Evolutionary conservation across 495 filamentous ascomycete species (phyloP).

Genomic region (Podospora pseudocomata): DNA sequence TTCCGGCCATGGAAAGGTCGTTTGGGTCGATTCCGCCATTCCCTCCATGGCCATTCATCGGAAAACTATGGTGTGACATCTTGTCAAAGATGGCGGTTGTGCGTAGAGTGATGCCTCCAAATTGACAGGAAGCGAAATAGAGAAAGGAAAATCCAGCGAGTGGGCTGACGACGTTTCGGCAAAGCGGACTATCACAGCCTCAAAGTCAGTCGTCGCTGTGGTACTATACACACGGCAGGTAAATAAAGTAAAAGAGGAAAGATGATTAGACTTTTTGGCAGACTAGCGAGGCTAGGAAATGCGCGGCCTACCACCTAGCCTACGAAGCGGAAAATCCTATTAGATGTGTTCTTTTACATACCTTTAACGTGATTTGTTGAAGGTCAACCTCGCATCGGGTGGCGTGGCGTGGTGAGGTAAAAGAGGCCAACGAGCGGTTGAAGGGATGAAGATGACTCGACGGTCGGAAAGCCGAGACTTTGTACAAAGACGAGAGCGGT

Average conservation of each 20-base stretch:
- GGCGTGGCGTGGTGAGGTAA: background rate
- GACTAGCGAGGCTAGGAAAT: background rate
- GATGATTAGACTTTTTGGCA: background rate
- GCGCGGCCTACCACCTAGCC: background rate
- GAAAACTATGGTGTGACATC: slow-evolving; percentile 60
- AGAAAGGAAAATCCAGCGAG: background rate
- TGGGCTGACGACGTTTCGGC: background rate
- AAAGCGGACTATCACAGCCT: background rate
- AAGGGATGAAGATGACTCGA: slow-evolving; percentile 4
- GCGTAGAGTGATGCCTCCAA: background rate
- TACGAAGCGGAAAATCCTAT: background rate
- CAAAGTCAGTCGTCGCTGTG: background rate
- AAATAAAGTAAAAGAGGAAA: background rate
- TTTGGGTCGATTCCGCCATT: slow-evolving; percentile 73
- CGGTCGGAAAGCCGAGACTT: slow-evolving; percentile 4
- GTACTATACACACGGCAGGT: background rate
- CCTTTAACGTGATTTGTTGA: background rate
- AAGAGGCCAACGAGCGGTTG: background rate
- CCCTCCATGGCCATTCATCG: slow-evolving; percentile 60
- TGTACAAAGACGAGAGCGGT: background rate
- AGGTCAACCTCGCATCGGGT: background rate
- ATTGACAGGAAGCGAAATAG: background rate
- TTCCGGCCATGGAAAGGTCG: slow-evolving; percentile 66
- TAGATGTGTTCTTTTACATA: background rate
- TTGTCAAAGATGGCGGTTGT: background rate